A percentile compares a stretch with the other conserved stretches of the same genome.
Conservation (phyloP, 2,329 filamentous ascomycete genomes). For the Myriosclerotinia duriaeana region DNA sequence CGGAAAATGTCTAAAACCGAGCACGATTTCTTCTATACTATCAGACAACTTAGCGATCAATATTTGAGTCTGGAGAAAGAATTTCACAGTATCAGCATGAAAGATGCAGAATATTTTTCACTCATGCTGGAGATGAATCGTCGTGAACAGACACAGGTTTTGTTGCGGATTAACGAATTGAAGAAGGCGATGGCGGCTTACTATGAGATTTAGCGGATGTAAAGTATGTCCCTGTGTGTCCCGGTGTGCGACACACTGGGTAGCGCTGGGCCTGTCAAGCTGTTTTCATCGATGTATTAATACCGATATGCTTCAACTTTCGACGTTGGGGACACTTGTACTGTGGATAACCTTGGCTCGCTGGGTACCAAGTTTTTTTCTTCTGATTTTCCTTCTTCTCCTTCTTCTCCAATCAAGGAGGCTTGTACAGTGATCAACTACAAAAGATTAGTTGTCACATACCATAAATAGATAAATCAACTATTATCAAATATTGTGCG, state of each 20-base stretch:
- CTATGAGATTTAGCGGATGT: not conserved
- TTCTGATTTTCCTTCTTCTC: not conserved
- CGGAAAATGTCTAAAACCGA: not conserved
- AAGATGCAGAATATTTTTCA: not conserved
- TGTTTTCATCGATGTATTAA: not conserved
- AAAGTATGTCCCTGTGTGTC: not conserved
- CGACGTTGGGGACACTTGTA: not conserved
- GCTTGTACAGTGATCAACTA: conserved; percentile 1
- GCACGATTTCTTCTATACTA: not conserved
- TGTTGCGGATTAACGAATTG: not conserved
- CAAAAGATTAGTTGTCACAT: not conserved
- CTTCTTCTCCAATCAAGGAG: not conserved
- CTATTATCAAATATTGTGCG: not conserved
- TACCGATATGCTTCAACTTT: not conserved
- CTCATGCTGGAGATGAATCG: not conserved
- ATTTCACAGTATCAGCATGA: not conserved
- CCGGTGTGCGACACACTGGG: not conserved
- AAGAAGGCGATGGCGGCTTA: not conserved
- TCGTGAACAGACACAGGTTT: not conserved
- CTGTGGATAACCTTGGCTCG: not conserved
- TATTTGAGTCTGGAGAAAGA: not conserved
- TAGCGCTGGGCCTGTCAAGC: not conserved
- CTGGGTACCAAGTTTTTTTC: not conserved
- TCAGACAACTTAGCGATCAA: not conserved
- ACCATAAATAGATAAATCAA: conserved; percentile 1